phyloP scores from a whole-genome alignment of 164 flowering plant genomes.

The Liquidambar formosana region DNA sequence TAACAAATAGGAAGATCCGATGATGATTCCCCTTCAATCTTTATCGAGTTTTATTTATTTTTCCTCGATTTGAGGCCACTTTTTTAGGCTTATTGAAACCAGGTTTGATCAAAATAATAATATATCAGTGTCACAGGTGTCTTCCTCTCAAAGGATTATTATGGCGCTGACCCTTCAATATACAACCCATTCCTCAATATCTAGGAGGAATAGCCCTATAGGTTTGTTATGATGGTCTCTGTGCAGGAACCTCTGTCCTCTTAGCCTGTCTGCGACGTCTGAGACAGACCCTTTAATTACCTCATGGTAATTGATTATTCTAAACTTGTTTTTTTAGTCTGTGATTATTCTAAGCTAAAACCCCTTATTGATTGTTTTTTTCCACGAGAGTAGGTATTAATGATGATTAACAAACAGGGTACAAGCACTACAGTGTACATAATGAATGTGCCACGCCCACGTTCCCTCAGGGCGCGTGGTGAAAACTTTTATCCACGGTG shows the following conservation, averaged over 20 bases:
- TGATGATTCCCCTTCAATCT: too few relatives aligned
- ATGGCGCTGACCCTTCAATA: background rate
- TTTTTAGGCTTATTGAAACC: background rate
- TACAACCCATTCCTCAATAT: too few relatives aligned
- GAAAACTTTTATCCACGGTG: too few relatives aligned
- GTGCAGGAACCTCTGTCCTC: slow-evolving; percentile 9
- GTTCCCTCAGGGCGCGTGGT: too few relatives aligned
- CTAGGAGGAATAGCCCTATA: too few relatives aligned
- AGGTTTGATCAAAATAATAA: too few relatives aligned
- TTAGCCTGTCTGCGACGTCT: slow-evolving; percentile 15
- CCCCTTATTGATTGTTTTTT: background rate
- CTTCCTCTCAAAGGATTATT: background rate
- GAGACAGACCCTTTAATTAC: slow-evolving; percentile 5
- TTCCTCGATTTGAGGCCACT: background rate
- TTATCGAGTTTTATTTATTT: too few relatives aligned
- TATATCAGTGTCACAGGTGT: background rate
- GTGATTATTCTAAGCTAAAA: background rate
- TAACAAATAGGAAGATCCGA: background rate
- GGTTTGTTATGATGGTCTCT: slow-evolving; percentile 29
- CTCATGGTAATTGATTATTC: too few relatives aligned
- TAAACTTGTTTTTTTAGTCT: background rate
- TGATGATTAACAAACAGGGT: background rate
- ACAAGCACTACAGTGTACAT: background rate
- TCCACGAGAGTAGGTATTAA: background rate
- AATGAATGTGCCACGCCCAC: too few relatives aligned